These are phyloP conservation scores for Crithidia fasciculata DNA, from an alignment of 208 protist species.

Conservation along the genomic window DNA sequence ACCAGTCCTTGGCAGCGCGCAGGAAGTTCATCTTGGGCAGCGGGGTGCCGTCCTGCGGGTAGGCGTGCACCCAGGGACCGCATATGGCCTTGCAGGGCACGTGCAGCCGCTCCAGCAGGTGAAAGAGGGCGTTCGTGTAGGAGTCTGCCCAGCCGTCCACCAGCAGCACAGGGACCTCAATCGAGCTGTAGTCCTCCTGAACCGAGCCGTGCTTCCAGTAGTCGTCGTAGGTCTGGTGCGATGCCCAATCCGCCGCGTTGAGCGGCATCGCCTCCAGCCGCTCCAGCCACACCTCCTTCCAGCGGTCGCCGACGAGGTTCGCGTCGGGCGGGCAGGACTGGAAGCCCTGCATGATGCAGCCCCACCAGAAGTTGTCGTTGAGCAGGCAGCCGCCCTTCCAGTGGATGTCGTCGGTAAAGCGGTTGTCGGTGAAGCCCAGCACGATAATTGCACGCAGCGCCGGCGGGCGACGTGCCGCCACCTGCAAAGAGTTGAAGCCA, in stretches of 20 bases:
- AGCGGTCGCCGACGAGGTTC: slow-evolving; percentile 47
- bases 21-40: slow-evolving; percentile 66
- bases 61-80: slow-evolving; percentile 70
- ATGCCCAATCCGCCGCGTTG: slow-evolving; percentile 52
- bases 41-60: slow-evolving; percentile 64
- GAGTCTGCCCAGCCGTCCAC: slow-evolving; percentile 69
- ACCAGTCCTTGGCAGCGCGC: slow-evolving; percentile 60
- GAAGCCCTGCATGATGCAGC: slow-evolving; percentile 67
- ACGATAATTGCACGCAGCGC: slow-evolving; percentile 68
- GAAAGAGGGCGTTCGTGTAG: slow-evolving; percentile 69
- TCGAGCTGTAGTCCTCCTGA: slow-evolving; percentile 58
- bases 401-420: slow-evolving; percentile 75
- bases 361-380: slow-evolving; percentile 82
- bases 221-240: slow-evolving; percentile 56
- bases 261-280: slow-evolving; percentile 57
- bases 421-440: slow-evolving; percentile 70
- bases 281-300: slow-evolving; percentile 60
- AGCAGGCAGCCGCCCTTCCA: slow-evolving; percentile 75
- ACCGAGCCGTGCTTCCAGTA: slow-evolving; percentile 75
- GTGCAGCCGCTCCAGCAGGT: slow-evolving; percentile 45
- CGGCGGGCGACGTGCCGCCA: slow-evolving; percentile 56
- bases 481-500: slow-evolving; percentile 73
- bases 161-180: slow-evolving; percentile 55
- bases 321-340: slow-evolving; percentile 51
- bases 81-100: slow-evolving; percentile 63